phyloP scores from a whole-genome alignment of 2,329 filamentous ascomycete species.

The Zelopaecilomyces penicillatus region DNA sequence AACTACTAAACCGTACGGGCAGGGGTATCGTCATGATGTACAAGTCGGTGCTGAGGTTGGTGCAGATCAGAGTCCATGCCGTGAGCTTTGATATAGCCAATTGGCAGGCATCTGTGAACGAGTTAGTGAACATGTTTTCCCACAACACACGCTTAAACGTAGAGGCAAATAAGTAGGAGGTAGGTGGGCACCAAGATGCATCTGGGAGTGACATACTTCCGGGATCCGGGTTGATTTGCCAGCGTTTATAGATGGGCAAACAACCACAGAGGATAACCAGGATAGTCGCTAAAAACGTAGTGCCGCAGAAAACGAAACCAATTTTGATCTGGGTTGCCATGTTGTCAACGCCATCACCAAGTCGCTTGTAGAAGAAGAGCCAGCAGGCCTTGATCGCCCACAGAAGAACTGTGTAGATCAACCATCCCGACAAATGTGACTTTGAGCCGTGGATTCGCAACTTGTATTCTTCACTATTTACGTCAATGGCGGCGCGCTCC shows the following conservation, averaged over 20 bases:
- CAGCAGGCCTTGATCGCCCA: conserved; percentile 48
- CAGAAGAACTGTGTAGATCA: conserved; percentile 41
- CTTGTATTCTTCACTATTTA: not conserved
- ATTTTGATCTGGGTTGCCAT: conserved; percentile 33
- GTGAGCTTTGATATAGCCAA: conserved; percentile 41
- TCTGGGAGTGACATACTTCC: conserved; percentile 32
- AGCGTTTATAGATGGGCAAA: conserved; percentile 42
- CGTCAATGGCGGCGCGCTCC: not conserved
- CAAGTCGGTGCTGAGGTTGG: conserved; percentile 48
- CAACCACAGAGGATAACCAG: conserved; percentile 44
- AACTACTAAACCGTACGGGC: conserved; percentile 35
- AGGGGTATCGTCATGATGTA: conserved; percentile 51
- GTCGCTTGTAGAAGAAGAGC: conserved; percentile 45
- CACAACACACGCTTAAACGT: no score
- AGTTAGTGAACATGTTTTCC: not conserved
- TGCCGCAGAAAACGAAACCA: conserved; percentile 39
- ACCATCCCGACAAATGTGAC: conserved; percentile 46
- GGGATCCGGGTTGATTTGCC: conserved; percentile 51
- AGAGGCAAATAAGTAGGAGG: not conserved
- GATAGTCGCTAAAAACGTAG: conserved; percentile 40
- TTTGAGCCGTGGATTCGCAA: conserved; percentile 36
- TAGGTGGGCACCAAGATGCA: no score
- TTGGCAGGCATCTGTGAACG: conserved; percentile 32
- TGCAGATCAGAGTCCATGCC: conserved; percentile 39
- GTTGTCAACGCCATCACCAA: conserved; percentile 32